phyloP scores from a whole-genome alignment of 257 asterid genomes.

The Asclepias syriaca region DNA sequence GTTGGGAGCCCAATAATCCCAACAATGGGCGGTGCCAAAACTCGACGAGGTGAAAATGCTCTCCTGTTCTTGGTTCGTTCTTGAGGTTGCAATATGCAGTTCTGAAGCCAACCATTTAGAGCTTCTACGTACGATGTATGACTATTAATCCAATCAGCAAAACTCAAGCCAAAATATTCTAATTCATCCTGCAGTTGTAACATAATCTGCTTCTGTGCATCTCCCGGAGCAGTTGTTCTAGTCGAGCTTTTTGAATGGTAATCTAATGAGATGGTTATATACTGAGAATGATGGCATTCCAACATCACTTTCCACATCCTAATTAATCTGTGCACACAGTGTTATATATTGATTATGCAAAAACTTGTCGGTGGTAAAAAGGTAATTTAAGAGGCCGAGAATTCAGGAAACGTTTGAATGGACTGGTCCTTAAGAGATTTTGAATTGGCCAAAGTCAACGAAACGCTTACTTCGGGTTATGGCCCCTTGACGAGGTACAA shows the following conservation, averaged over 20 bases:
- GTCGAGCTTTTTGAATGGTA: constrained; percentile 65
- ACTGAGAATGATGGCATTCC: constrained; percentile 96
- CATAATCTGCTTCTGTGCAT: constrained; percentile 62
- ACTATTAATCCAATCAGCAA: constrained; percentile 91
- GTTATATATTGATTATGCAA: too few species aligned
- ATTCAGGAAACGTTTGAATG: too few species aligned
- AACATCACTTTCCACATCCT: constrained; percentile 98
- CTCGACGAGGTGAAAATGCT: constrained; percentile 79
- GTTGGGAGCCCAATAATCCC: too few species aligned
- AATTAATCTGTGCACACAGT: constrained; percentile 44
- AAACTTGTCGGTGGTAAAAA: too few species aligned
- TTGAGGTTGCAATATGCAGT: constrained; percentile 84
- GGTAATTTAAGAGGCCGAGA: too few species aligned
- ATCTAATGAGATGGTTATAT: constrained; percentile 84
- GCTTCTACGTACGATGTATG: constrained; percentile 77
- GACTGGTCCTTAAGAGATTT: too few species aligned
- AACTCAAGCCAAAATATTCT: constrained; percentile 87
- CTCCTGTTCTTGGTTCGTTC: constrained; percentile 65
- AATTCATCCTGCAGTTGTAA: constrained; percentile 81
- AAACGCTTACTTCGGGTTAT: too few species aligned
- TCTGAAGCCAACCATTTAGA: constrained; percentile 84
- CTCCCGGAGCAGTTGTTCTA: constrained; percentile 44
- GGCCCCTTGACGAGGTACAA: too few species aligned
- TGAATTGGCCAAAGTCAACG: too few species aligned
- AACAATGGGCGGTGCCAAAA: constrained; percentile 79